Base-by-base conservation (phyloP, 495 filamentous ascomycete species). In the Umbilicaria muhlenbergii region DNA sequence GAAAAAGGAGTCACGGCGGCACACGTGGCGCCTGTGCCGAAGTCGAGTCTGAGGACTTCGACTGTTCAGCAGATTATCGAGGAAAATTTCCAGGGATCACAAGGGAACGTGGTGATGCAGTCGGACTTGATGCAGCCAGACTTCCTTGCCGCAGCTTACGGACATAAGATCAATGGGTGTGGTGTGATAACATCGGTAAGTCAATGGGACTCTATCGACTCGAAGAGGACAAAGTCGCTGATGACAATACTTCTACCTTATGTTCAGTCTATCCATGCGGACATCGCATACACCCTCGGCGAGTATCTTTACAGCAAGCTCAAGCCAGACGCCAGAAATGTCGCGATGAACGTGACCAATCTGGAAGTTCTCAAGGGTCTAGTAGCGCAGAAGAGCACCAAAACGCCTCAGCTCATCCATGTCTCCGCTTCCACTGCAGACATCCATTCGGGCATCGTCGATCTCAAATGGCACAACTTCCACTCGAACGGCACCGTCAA, bases 201-300 rank as follows among this genome's bases (percentile, higher is more conserved):
- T 49, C 17, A 42, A n/a, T n/a, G n/a, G n/a, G n/a, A n/a, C n/a
- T n/a, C n/a, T n/a, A n/a, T n/a, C n/a, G n/a, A n/a, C n/a, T n/a
- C n/a, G n/a, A n/a, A n/a, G n/a, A n/a, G n/a, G n/a, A n/a, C n/a
- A n/a, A n/a, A n/a, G n/a, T n/a, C n/a, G n/a, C n/a, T n/a, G n/a
- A n/a, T n/a, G n/a, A n/a, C n/a, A n/a, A n/a, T n/a, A n/a, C n/a
- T n/a, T n/a, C n/a, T 35, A 48, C 48, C 24, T 38, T 33, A 14
- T 46, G 32, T 34, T 28, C 42, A 54, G 53, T 61, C 52, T 10
- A 49, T 65, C 12, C 24, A 84, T 44, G 80, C 74, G 24, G 82
- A 87, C 57, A 82, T 84, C 64, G 80, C 79, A 12, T 71, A 83
- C 49, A 85, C 81, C 0, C 60, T 83, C 34, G 76, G 70, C 46